These are phyloP conservation scores for Rubus parviflorus DNA, from an alignment of 306 rosid genomes.

Conservation along the genomic window DNA sequence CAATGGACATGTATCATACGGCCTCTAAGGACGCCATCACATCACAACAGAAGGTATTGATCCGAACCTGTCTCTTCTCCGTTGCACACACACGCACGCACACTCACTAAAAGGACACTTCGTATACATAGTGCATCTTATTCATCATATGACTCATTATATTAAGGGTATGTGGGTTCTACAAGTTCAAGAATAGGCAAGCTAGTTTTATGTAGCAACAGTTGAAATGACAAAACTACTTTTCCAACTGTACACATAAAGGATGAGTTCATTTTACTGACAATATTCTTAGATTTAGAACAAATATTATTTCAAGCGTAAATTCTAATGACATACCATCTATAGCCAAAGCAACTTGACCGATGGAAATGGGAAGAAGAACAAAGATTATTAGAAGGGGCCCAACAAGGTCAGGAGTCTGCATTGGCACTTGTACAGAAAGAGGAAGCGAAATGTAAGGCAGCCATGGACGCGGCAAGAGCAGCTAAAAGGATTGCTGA, in stretches of 20 bases:
- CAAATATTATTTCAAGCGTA: not conserved
- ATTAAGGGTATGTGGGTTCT: too few species aligned
- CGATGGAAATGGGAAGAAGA: constrained; percentile 69
- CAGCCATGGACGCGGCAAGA: constrained; percentile 64
- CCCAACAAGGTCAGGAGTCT: constrained; percentile 43
- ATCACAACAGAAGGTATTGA: constrained; percentile 62
- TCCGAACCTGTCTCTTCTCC: not conserved
- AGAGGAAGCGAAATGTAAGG: constrained; percentile 57
- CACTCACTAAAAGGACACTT: not conserved
- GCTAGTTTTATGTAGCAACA: too few species aligned
- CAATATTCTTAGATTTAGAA: not conserved
- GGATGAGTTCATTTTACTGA: too few species aligned
- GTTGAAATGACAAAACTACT: too few species aligned
- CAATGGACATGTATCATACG: constrained; percentile 83
- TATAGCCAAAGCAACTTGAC: constrained; percentile 61
- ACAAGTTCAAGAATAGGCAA: too few species aligned
- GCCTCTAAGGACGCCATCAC: constrained; percentile 76
- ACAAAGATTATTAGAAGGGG: constrained; percentile 48
- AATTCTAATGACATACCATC: not conserved
- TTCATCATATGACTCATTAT: too few species aligned
- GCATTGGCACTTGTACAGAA: constrained; percentile 57
- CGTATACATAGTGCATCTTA: too few species aligned
- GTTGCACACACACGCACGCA: not conserved
- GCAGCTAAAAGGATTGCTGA: constrained; percentile 52
- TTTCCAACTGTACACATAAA: too few species aligned